These are phyloP conservation scores for Rhizophagus clarus DNA, from an alignment of 192 early-diverging fungal species.

Conservation along the genomic window DNA sequence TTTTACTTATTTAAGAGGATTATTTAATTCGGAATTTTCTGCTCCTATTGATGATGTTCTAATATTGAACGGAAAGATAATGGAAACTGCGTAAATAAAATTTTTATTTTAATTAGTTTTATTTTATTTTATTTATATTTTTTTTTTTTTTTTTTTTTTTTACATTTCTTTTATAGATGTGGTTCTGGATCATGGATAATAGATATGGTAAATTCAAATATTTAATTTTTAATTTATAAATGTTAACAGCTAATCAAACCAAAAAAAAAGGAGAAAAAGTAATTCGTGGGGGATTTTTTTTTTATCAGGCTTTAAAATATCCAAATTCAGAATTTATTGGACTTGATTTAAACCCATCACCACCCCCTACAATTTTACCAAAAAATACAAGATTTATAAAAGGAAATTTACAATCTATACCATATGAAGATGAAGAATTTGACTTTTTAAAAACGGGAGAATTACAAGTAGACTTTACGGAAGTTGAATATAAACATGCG, in stretches of 20 bases:
- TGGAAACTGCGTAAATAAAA: background rate
- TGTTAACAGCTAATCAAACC: too few species aligned
- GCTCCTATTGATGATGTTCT: background rate
- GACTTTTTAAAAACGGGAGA: background rate
- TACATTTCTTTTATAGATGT: background rate
- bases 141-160: background rate
- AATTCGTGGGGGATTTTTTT: background rate
- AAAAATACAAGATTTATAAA: background rate
- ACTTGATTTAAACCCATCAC: background rate
- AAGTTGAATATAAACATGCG: background rate
- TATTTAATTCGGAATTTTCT: background rate
- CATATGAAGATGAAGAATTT: constrained; percentile 8
- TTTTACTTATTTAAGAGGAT: background rate
- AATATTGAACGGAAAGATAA: background rate
- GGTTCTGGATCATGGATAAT: background rate
- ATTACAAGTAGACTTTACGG: background rate
- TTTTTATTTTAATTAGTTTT: background rate
- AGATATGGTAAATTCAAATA: background rate
- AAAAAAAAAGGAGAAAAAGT: too few species aligned
- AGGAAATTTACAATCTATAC: background rate
- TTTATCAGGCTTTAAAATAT: background rate
- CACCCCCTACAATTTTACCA: background rate
- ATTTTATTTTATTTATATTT: background rate
- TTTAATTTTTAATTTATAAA: too few species aligned
- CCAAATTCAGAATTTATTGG: constrained; percentile 7